Base-by-base conservation (phyloP, 1,284 basidiomycete genomes). In the Austroboletus novae-zelandiae region DNA sequence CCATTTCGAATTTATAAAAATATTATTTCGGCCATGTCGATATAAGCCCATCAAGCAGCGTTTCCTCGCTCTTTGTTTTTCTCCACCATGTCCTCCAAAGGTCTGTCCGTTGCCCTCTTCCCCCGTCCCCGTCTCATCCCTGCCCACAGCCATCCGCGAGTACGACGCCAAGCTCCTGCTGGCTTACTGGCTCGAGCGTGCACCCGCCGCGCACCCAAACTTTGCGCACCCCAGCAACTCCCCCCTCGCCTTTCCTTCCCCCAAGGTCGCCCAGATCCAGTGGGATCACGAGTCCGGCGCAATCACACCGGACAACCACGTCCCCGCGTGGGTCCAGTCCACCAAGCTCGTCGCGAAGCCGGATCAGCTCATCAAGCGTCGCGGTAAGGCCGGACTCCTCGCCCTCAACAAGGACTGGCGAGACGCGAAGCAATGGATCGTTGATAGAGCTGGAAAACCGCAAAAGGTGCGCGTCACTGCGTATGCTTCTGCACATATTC, bases 341-440 rank as follows among this genome's bases (percentile, higher is more conserved):
- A 79, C 85, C 61, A 93, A 94, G 78, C 89, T 95, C 68, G 92
- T 96, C 65, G 90, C 85, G 27, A 94, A 96, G 74, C 91, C 91
- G 45, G 97, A 99, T 77, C 95, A 98, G 77, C 88, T 99, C 71
- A 98, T 99, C 84, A 99, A 99, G 80, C 91, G 96, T 64, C 89
- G 97, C 61, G 97, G 97, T 64, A 99, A 99, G 83, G 94, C 94
- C 30, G 96, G 96, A 60, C 83, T 99, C 25, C 84, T 99, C 52
- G 86, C 85, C 44, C 81, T 99, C 61, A 98, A 98, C 84, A 95
- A 95, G 76, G 79, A 82, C 45, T 98, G 92, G 92, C 78, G 85
- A 41, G 86, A 87, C 65, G 88, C 90, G 20, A 88, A 81, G 62
- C 77, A 82, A 50, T 99, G 96, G 96, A 93, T 99, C 68, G 69